Percentiles rank a stretch among this genome's conserved stretches.
These are phyloP conservation scores for Mortierella sp. DNA, from an alignment of 371 early-diverging fungal genomes.

Conservation along the genomic window DNA sequence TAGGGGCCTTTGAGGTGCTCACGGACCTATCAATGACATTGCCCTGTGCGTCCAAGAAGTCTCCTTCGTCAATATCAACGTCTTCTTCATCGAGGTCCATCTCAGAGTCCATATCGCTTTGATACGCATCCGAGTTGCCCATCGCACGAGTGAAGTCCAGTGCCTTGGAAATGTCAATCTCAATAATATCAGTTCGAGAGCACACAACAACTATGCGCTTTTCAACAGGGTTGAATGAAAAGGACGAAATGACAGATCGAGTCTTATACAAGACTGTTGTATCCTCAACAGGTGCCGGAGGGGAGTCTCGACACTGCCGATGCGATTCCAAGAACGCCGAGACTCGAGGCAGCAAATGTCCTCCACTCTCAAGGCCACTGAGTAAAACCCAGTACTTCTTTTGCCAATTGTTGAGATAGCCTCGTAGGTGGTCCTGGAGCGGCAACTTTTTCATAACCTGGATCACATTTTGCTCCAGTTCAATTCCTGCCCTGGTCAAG, in stretches of 20 bases:
- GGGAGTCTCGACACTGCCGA: slow-evolving; percentile 30
- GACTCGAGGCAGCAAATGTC: slow-evolving; percentile 64
- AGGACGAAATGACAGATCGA: slow-evolving; percentile 50
- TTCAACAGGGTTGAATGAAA: slow-evolving; percentile 57
- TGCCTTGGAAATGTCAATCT: slow-evolving; percentile 62
- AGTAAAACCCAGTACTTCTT: slow-evolving; percentile 71
- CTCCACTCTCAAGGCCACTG: slow-evolving; percentile 61
- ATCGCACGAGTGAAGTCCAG: slow-evolving; percentile 35
- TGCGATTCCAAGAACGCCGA: slow-evolving; percentile 44
- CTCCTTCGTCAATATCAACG: slow-evolving; percentile 25
- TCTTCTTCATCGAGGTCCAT: slow-evolving; percentile 67
- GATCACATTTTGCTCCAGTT: slow-evolving; percentile 41
- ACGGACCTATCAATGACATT: slow-evolving; percentile 40
- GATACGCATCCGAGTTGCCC: slow-evolving; percentile 19
- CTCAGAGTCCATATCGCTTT: slow-evolving; percentile 60
- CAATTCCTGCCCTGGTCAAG: slow-evolving; percentile 39
- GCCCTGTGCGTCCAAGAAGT: slow-evolving; percentile 49
- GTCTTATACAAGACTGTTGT: slow-evolving; percentile 45
- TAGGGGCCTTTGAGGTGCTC: slow-evolving; percentile 31
- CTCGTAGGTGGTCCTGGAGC: slow-evolving; percentile 44
- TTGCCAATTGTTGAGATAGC: slow-evolving; percentile 55
- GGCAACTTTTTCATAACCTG: slow-evolving; percentile 37
- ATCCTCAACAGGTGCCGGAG: slow-evolving; percentile 40
- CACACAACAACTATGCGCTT: slow-evolving; percentile 63
- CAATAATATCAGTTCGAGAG: slow-evolving; percentile 68